Percentiles rank a stretch among this genome's conserved stretches.
Conservation (phyloP, 345 rosid genomes). For the Crucihimalaya himalaica region DNA sequence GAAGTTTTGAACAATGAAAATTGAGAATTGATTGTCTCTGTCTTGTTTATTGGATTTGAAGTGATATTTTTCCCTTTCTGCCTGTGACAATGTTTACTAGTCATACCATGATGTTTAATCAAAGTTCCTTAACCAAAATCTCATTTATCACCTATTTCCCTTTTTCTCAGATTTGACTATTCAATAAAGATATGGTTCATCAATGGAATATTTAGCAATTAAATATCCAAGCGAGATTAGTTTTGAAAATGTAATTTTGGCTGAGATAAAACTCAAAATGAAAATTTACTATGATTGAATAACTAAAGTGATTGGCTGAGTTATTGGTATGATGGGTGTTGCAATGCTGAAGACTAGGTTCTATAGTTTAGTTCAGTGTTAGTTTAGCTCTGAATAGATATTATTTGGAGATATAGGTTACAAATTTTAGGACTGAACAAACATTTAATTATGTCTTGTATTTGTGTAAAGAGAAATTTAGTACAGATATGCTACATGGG, state of each 20-base stretch:
- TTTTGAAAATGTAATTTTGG: neutral
- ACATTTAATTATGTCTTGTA: neutral
- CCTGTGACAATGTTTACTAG: slow-evolving; percentile 32
- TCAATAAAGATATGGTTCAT: neutral
- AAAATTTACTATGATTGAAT: neutral
- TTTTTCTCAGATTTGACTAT: slow-evolving; percentile 19
- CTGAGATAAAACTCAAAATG: neutral
- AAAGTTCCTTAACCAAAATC: slow-evolving; percentile 4
- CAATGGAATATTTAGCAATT: neutral
- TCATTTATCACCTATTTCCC: neutral
- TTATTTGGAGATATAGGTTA: no score
- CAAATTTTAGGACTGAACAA: neutral
- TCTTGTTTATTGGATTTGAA: slow-evolving; percentile 11
- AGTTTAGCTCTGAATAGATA: neutral
- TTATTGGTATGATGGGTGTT: neutral
- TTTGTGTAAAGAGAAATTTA: neutral
- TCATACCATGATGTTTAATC: slow-evolving; percentile 22
- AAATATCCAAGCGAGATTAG: neutral
- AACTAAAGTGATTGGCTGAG: neutral
- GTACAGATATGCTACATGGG: slow-evolving; percentile 10
- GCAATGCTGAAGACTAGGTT: neutral
- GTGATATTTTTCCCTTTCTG: neutral
- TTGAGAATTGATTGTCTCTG: slow-evolving; percentile 16
- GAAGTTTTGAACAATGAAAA: slow-evolving; percentile 8
- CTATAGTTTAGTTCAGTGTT: neutral